These are phyloP conservation scores for Kodamaea hsintzibuensis DNA, from an alignment of 805 yeast genomes.

Conservation along the genomic window DNA sequence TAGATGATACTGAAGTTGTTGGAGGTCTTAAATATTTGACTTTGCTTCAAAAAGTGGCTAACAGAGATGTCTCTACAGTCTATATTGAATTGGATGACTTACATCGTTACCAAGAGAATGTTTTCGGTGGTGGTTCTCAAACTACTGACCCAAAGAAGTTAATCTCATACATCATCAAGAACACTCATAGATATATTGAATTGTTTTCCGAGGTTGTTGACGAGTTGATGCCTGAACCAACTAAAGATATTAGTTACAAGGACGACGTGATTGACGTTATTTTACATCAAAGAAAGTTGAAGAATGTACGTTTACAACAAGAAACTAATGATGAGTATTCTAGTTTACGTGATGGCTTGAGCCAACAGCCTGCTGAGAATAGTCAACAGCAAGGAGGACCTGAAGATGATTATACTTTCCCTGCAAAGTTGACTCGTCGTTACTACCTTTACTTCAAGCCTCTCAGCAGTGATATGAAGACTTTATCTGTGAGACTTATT, in stretches of 20 bases:
- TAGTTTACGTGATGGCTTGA: constrained; percentile 39
- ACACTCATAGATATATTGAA: constrained; percentile 79
- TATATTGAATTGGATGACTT: constrained; percentile 84
- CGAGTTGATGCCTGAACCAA: constrained; percentile 83
- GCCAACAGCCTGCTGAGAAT: constrained; percentile 15
- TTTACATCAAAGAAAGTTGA: constrained; percentile 81
- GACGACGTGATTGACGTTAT: constrained; percentile 94
- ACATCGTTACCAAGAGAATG: constrained; percentile 60
- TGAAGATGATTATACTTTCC: constrained; percentile 58
- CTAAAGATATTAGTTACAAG: constrained; percentile 70
- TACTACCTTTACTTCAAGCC: constrained; percentile 89
- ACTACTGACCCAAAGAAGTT: constrained; percentile 27
- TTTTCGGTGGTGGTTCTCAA: constrained; percentile 16
- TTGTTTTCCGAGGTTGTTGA: constrained; percentile 76
- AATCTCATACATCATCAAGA: constrained; percentile 61
- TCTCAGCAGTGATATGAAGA: constrained; percentile 50
- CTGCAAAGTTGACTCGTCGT: constrained; percentile 83
- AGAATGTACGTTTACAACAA: constrained; percentile 71
- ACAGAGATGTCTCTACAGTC: constrained; percentile 72
- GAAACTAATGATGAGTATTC: constrained; percentile 64
- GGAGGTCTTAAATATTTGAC: constrained; percentile 61
- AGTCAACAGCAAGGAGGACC: constrained; percentile 3
- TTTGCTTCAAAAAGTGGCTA: constrained; percentile 75
- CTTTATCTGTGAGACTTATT: constrained; percentile 87
- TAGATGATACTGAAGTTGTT: constrained; percentile 6